Percentiles rank a stretch among this genome's conserved stretches.
Evolutionary conservation across 2,329 filamentous ascomycete species (phyloP).

Genomic region (Colletotrichum sp.): DNA sequence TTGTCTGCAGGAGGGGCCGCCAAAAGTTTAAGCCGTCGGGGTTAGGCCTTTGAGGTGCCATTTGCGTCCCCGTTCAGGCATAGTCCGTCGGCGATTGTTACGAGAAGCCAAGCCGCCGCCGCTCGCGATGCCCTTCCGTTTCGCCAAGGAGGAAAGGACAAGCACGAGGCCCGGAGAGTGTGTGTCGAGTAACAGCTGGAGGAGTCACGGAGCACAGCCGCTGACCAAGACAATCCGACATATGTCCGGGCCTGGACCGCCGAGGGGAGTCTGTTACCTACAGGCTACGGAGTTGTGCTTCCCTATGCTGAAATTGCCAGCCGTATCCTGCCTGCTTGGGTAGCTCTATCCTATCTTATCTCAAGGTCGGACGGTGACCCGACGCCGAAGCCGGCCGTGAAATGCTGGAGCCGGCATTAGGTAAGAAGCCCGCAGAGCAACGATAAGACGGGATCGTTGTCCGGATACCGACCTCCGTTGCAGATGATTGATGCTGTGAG

Average conservation of each 20-base stretch:
- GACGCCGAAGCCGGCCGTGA: not conserved
- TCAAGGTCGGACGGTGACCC: not conserved
- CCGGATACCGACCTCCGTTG: not conserved
- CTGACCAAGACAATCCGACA: conserved; percentile 6
- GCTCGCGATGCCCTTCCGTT: conserved; percentile 3
- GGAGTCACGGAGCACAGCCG: not conserved
- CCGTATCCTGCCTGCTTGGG: not conserved
- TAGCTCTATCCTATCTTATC: conserved; percentile 18
- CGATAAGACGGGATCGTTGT: not conserved
- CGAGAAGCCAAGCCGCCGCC: not conserved
- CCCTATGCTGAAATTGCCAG: not conserved
- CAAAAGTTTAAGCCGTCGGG: conserved; percentile 15
- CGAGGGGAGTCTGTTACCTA: not conserved
- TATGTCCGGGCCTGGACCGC: conserved; percentile 7
- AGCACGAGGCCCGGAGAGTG: not conserved
- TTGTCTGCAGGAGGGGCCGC: not conserved
- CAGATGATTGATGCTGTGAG: not conserved
- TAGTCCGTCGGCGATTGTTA: conserved; percentile 14
- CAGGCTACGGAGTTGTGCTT: not conserved
- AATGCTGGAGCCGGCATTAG: not conserved
- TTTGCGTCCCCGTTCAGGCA: not conserved
- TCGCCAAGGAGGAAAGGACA: conserved; percentile 1
- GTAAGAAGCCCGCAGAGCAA: not conserved
- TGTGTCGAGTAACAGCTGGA: not conserved
- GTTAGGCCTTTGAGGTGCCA: conserved; percentile 11